These are phyloP conservation scores for Ramularia endophylla DNA, from an alignment of 2,329 filamentous ascomycete genomes.

Conservation along the genomic window DNA sequence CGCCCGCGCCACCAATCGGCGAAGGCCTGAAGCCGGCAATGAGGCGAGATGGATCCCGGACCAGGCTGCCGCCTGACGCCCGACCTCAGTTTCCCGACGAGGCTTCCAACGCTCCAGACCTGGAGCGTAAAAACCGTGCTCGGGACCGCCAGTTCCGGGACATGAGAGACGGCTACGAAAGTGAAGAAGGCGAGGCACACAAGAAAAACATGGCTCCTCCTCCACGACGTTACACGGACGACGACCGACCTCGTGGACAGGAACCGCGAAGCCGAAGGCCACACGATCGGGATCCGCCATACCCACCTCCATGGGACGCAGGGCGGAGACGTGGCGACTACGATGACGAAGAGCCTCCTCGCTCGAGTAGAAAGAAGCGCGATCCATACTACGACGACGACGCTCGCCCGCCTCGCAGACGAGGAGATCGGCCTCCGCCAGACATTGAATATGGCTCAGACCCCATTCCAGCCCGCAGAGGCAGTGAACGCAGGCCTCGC, in stretches of 20 bases:
- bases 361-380: conserved; percentile 10
- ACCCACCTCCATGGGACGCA: conserved; percentile 15
- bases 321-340: conserved; percentile 10
- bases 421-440: conserved; percentile 15
- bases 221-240: conserved; percentile 11
- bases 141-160: conserved; percentile 29
- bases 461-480: conserved; percentile 22
- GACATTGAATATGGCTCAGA: conserved; percentile 26
- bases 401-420: conserved; percentile 20
- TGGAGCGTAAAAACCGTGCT: conserved; percentile 29
- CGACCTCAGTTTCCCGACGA: conserved; percentile 31
- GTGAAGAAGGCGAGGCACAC: conserved; percentile 31
- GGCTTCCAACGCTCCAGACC: conserved; percentile 26
- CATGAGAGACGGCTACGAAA: conserved; percentile 32
- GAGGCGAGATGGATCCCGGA: conserved; percentile 29
- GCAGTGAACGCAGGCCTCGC: conserved; percentile 20
- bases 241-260: conserved; percentile 6
- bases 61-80: conserved; percentile 23
- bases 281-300: conserved; percentile 6
- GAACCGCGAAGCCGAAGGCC: conserved; percentile 1
- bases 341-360: conserved; percentile 15
- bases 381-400: conserved; percentile 22
- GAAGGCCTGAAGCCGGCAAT: conserved; percentile 26
- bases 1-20: conserved; percentile 26
- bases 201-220: conserved; percentile 14